Conservation (phyloP, 108 stramenopile species). For the Aureococcus anophagefferens region DNA sequence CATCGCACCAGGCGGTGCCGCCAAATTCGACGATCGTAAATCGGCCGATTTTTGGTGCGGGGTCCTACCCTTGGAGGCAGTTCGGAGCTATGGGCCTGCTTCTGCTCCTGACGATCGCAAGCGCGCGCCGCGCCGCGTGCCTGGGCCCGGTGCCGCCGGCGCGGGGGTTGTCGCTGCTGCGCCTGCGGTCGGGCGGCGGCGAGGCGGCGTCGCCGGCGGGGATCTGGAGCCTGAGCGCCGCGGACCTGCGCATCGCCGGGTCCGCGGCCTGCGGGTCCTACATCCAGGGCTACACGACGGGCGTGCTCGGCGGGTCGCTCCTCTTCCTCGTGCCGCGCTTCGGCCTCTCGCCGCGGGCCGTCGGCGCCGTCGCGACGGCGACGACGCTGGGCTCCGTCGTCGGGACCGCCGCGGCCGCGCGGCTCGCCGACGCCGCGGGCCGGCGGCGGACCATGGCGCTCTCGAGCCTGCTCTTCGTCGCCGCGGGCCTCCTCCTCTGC, state of each 20-base stretch:
- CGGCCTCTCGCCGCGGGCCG: neutral
- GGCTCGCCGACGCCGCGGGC: neutral
- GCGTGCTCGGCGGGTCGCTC: neutral
- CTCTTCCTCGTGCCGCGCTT: neutral
- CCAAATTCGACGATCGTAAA: no score
- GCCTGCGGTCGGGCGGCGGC: no score
- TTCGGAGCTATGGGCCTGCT: no score
- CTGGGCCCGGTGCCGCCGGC: no score
- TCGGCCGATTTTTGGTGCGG: no score
- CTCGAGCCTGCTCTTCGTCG: neutral
- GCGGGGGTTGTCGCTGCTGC: no score
- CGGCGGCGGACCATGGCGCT: neutral
- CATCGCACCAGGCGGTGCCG: no score
- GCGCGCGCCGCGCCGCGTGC: no score
- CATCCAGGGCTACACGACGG: neutral
- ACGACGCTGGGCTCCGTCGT: neutral
- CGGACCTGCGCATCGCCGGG: neutral
- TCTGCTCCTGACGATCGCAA: no score
- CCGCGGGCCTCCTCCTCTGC: neutral
- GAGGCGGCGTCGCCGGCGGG: no score
- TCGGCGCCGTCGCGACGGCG: slow-evolving; percentile 1
- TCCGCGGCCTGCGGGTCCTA: neutral
- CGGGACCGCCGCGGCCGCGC: neutral
- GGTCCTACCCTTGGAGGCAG: no score
- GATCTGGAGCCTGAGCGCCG: no score